These are phyloP conservation scores for Larix kaempferi DNA, from an alignment of 75 land plant genomes.

Conservation along the genomic window DNA sequence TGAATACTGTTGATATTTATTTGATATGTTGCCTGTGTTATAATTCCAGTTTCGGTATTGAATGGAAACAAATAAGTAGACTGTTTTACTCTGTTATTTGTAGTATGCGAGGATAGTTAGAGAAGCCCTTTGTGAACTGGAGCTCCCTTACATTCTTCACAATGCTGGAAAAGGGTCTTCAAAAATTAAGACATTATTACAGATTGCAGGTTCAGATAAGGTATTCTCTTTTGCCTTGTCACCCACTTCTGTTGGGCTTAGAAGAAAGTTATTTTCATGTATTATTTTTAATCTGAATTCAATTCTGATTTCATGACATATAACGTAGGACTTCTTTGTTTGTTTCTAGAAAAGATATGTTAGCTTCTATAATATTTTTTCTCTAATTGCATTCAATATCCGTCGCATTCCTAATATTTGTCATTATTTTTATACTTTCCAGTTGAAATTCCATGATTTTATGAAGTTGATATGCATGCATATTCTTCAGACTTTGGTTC, in stretches of 20 bases:
- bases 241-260: background rate
- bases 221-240: conserved; percentile 16
- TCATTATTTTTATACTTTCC: background rate
- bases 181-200: conserved; percentile 20
- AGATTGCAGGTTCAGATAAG: conserved; percentile 60
- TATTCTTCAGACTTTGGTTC: background rate
- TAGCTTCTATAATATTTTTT: no score
- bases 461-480: background rate
- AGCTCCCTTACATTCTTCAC: conserved; percentile 79
- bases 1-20: background rate
- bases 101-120: conserved; percentile 89
- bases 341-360: no score
- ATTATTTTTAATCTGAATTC: no score
- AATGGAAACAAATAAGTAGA: background rate
- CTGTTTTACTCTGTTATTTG: background rate
- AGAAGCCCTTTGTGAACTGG: conserved; percentile 91
- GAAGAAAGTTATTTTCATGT: no score
- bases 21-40: background rate
- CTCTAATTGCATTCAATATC: background rate
- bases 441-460: background rate
- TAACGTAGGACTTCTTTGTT: no score
- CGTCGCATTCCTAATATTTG: background rate
- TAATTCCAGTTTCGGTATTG: background rate
- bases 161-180: conserved; percentile 81
- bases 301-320: no score